Percentiles rank a stretch among this genome's conserved stretches.
Evolutionary conservation across 2,329 filamentous ascomycete species (phyloP).

Genomic region (Polychaeton citri): DNA sequence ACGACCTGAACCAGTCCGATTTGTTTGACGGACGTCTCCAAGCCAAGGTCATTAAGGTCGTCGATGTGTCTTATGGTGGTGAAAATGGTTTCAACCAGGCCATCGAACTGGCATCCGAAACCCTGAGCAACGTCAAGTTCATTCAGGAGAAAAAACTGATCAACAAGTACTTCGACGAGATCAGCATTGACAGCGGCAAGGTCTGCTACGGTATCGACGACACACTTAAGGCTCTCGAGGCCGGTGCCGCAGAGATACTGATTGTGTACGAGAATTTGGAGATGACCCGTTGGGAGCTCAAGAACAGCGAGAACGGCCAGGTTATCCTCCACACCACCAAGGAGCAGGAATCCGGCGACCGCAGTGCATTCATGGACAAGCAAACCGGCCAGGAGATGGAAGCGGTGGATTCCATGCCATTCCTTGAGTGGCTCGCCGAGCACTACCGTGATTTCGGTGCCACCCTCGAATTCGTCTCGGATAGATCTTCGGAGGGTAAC

Average conservation of each 20-base stretch:
- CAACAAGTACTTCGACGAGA: constrained; percentile 97
- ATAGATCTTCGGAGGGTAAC: constrained; percentile 94
- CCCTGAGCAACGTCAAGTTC: constrained; percentile 97
- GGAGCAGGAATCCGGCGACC: constrained; percentile 56
- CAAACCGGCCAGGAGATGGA: constrained; percentile 97
- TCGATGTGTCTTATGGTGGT: constrained; percentile 96
- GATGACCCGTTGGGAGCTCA: constrained; percentile 80
- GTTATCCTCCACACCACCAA: constrained; percentile 80
- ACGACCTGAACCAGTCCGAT: constrained; percentile 93
- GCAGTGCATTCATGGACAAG: constrained; percentile 85
- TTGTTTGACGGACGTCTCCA: constrained; percentile 88
- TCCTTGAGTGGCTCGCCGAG: constrained; percentile 99
- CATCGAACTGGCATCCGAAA: constrained; percentile 89
- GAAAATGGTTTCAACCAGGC: constrained; percentile 99
- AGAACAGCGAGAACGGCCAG: constrained; percentile 60
- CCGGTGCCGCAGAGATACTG: constrained; percentile 83
- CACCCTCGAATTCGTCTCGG: constrained; percentile 90
- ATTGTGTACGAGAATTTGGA: constrained; percentile 98
- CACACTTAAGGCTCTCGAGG: constrained; percentile 89
- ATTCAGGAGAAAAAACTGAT: constrained; percentile 99
- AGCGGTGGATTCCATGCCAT: constrained; percentile 69
- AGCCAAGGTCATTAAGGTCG: constrained; percentile 96
- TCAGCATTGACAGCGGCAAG: constrained; percentile 91
- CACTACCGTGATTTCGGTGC: constrained; percentile 98
- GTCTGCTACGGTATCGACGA: constrained; percentile 98